A percentile compares a stretch with the other conserved stretches of the same genome.
Conservation (phyloP, 805 yeast species). For the Kodamaea nitidulidarum region DNA sequence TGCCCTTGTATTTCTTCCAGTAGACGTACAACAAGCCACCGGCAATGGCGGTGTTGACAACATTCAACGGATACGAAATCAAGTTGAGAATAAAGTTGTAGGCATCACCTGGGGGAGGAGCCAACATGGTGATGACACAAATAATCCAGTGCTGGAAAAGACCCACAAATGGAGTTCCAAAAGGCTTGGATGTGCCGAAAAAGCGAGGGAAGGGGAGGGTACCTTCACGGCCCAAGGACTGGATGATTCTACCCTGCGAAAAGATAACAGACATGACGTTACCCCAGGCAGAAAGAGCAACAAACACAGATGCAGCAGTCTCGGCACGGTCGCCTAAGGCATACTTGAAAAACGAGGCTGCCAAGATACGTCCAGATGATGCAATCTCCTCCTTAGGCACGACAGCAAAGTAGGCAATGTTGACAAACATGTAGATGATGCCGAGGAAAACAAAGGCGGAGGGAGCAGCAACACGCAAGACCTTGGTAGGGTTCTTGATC, state of each 20-base stretch:
- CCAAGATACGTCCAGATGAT: conserved; percentile 64
- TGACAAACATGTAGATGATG: conserved; percentile 67
- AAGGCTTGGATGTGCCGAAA: conserved; percentile 69
- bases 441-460: conserved; percentile 58
- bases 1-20: conserved; percentile 48
- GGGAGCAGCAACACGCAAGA: conserved; percentile 73
- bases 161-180: conserved; percentile 70
- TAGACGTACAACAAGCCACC: conserved; percentile 59
- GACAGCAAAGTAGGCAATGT: conserved; percentile 78
- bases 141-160: conserved; percentile 73
- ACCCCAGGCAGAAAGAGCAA: conserved; percentile 77
- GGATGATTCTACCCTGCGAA: conserved; percentile 77
- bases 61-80: conserved; percentile 77
- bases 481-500: conserved; percentile 65
- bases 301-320: conserved; percentile 72
- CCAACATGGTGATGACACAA: conserved; percentile 67
- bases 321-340: conserved; percentile 69
- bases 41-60: conserved; percentile 64
- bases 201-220: conserved; percentile 68
- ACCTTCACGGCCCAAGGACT: conserved; percentile 80
- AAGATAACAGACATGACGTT: conserved; percentile 77
- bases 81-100: conserved; percentile 76
- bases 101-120: conserved; percentile 82
- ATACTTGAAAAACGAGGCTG: conserved; percentile 68
- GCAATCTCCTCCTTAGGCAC: conserved; percentile 63